Evolutionary conservation across 139 green algal genomes (phyloP).

Genomic region (Coelastrella sp.): DNA sequence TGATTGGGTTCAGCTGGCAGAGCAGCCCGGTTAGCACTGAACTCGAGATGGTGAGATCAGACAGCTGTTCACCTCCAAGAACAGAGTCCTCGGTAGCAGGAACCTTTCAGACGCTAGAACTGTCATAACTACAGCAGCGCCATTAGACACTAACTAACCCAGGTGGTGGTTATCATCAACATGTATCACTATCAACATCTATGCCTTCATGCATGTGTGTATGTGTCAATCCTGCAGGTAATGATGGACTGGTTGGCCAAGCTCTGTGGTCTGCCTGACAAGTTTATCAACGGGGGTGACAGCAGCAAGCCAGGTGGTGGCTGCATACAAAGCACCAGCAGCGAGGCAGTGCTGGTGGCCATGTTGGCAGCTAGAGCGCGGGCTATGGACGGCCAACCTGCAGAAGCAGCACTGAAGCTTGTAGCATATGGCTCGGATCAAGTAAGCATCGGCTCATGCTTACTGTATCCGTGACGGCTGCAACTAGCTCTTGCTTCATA

Average conservation of each 20-base stretch:
- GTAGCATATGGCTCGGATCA: constrained; percentile 69
- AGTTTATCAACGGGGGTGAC: constrained; percentile 55
- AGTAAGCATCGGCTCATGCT: no score
- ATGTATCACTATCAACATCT: no score
- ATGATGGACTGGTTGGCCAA: constrained; percentile 89
- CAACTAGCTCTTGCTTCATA: no score
- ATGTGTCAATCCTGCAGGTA: constrained; percentile 51
- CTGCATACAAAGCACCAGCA: constrained; percentile 78
- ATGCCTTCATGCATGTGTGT: no score
- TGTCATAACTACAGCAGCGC: no score
- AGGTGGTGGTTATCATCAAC: no score
- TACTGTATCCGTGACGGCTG: no score
- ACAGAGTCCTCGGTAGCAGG: no score
- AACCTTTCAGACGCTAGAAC: no score
- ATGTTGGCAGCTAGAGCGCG: constrained; percentile 76
- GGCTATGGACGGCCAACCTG: constrained; percentile 35
- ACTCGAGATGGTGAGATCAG: constrained; percentile 80
- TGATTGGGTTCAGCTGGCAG: constrained; percentile 66
- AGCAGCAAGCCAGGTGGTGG: constrained; percentile 63
- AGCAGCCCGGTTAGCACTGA: constrained; percentile 80
- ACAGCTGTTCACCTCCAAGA: not conserved
- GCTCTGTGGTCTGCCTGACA: constrained; percentile 75
- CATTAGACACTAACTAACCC: no score
- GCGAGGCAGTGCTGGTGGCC: constrained; percentile 77
- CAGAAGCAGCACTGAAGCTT: constrained; percentile 50